Conservation (phyloP, 257 asterid genomes). For the Plantago ovata region DNA sequence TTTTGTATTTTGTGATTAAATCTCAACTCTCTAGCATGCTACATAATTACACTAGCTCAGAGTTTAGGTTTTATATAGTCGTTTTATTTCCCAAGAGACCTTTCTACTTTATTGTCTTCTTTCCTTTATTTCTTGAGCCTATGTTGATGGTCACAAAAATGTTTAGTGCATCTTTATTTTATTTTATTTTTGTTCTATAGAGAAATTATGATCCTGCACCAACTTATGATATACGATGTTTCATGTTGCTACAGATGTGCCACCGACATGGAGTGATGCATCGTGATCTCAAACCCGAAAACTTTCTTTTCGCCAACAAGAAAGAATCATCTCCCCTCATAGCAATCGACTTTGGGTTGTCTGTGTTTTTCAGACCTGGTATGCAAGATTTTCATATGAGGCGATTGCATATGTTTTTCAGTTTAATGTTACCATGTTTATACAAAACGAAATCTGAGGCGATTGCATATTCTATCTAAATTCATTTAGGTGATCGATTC, state of each 20-base stretch:
- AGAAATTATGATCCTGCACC: constrained; percentile 1
- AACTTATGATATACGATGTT: constrained; percentile 7
- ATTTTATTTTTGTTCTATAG: not conserved
- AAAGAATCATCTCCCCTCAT: constrained; percentile 59
- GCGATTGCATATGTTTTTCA: no score
- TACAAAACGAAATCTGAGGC: constrained; percentile 1
- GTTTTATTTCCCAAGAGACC: not conserved
- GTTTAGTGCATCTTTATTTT: constrained; percentile 3
- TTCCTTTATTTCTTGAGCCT: not conserved
- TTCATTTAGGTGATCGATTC: constrained; percentile 48
- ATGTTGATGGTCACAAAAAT: constrained; percentile 9
- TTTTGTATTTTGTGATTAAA: constrained; percentile 9
- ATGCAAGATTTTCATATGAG: constrained; percentile 18
- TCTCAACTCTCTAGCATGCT: constrained; percentile 4
- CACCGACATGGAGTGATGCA: constrained; percentile 76
- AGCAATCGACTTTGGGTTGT: constrained; percentile 72
- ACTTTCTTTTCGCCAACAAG: constrained; percentile 61
- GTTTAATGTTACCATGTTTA: not conserved
- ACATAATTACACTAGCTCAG: not conserved
- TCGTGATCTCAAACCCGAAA: constrained; percentile 79
- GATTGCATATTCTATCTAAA: constrained; percentile 13
- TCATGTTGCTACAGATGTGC: constrained; percentile 47
- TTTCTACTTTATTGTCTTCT: not conserved
- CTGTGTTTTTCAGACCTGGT: constrained; percentile 68
- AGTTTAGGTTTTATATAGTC: not conserved